These are phyloP conservation scores for Picea sitchensis DNA, from an alignment of 75 land plant genomes.

Conservation along the genomic window DNA sequence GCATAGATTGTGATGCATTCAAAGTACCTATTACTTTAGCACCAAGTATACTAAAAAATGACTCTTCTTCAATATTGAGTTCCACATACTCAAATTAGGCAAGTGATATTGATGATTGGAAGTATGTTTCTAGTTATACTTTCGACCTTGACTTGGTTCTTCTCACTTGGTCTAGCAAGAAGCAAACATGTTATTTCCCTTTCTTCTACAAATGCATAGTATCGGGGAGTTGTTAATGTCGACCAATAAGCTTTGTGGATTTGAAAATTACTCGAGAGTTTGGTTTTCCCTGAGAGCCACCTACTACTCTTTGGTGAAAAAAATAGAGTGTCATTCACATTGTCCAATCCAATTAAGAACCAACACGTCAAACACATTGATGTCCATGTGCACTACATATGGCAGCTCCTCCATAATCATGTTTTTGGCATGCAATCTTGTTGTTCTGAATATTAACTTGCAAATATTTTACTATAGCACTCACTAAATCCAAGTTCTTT, in stretches of 20 bases:
- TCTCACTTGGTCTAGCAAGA: neutral
- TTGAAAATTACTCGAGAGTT: neutral
- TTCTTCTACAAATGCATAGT: neutral
- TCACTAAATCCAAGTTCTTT: neutral
- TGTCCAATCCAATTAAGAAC: neutral
- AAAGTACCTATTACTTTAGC: neutral
- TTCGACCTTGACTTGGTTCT: neutral
- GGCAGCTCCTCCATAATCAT: neutral
- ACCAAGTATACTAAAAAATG: no score
- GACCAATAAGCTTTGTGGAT: neutral
- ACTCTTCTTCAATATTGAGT: no score
- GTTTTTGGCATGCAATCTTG: neutral
- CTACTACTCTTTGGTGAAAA: neutral
- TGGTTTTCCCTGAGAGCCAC: neutral
- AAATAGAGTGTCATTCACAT: neutral
- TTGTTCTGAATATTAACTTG: neutral
- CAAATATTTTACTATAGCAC: neutral
- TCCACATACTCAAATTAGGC: neutral
- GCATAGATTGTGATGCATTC: neutral
- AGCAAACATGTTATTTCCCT: neutral
- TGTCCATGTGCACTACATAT: neutral
- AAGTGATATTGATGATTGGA: neutral
- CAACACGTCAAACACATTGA: neutral
- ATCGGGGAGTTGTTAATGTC: neutral
- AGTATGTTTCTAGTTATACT: neutral